Evolutionary conservation across 257 asterid species (phyloP), one percentile per base, ranked within the genome.

Genomic region (Asclepias syriaca): DNA sequence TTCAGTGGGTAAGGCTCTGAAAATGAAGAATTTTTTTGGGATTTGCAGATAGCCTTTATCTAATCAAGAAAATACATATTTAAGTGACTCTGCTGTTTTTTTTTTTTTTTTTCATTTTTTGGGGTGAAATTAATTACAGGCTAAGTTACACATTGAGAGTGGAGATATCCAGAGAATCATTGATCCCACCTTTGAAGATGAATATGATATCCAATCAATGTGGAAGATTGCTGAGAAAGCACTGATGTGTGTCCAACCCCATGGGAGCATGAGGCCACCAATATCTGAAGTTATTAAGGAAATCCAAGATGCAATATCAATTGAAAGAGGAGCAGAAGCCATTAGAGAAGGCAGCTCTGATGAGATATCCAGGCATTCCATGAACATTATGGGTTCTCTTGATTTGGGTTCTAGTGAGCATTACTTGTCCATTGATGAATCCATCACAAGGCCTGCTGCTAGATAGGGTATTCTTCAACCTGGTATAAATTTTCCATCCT

Each of bases 161-260:
- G 99, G 99, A 32, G 96, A 95, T 82, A 85, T 95, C 80, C 99
- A 95, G 75, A 94, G 98, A 22, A 95, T 95, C 68, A 92, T 95
- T 49, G 99, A 95, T 82, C 97, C 97, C 4, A 21, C 90, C 11
- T 76, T 95, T 53, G 84, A 61, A 6, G 74, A 76, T 8, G 92
- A 85, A 0, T 95, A 92, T 55, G 97, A 95, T 76, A 88, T 90
- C 75, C 99, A 95, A 56, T 95, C 99, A 1, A 92, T 95, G 95
- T 92, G 99, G 99, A 95, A 92, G 81, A 95, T 95, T 81, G 99
- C 99, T 0, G 99, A 95, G 90, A 95, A 87, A 74, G 99, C 99
- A 18, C 45, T 92, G 81, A 88, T 92, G 97, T 95, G 99, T 64
- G 89, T 92, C 21, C 97, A 85, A 66, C 89, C 99, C 18, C 98